A percentile compares a stretch with the other conserved stretches of the same genome.
Conservation (phyloP, 805 yeast genomes). For the Crinitomyces ghanaensis region DNA sequence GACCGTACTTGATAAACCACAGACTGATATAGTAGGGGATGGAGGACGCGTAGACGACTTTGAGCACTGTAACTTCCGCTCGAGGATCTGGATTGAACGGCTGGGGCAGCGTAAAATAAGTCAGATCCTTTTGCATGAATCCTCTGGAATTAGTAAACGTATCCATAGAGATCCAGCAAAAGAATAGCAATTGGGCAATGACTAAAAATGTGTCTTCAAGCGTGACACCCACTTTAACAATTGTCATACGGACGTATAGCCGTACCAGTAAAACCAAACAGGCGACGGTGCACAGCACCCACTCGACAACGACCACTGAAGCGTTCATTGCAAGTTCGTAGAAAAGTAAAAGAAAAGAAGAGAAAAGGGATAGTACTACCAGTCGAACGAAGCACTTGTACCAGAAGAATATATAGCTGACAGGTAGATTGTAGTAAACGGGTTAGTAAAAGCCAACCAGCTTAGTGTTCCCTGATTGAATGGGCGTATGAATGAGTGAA, state of each 20-base stretch:
- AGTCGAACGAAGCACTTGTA: too few species aligned
- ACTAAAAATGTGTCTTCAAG: constrained; percentile 17
- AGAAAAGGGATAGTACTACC: too few species aligned
- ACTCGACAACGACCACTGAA: constrained; percentile 13
- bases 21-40: constrained; percentile 18
- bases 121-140: constrained; percentile 16
- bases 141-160: constrained; percentile 14
- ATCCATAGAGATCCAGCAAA: constrained; percentile 18
- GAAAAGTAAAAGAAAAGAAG: too few species aligned
- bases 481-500: too few species aligned
- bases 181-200: constrained; percentile 15
- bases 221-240: constrained; percentile 17
- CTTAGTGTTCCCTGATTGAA: too few species aligned
- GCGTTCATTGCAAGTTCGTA: too few species aligned
- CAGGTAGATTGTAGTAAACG: too few species aligned
- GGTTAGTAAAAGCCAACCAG: too few species aligned
- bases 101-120: constrained; percentile 10
- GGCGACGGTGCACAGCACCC: constrained; percentile 15
- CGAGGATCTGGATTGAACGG: constrained; percentile 8
- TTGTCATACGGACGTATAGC: constrained; percentile 12
- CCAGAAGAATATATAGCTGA: too few species aligned
- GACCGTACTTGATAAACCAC: constrained; percentile 19
- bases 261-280: constrained; percentile 12
- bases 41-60: constrained; percentile 18
- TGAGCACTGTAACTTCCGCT: constrained; percentile 11